Conservation (phyloP, 2,329 filamentous ascomycete genomes). For the Alternaria dauci region DNA sequence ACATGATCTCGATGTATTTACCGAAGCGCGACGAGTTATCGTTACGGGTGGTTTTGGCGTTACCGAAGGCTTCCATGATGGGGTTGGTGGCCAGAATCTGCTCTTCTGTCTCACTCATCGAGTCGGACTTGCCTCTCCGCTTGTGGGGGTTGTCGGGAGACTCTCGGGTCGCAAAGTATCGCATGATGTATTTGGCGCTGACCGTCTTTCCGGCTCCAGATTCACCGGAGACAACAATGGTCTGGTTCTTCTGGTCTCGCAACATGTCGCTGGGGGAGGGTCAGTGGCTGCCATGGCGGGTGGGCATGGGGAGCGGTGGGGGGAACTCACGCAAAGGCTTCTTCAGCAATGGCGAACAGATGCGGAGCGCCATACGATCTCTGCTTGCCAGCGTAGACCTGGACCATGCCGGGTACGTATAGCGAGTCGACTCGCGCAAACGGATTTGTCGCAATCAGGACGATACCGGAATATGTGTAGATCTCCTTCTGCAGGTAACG, state of each 20-base stretch:
- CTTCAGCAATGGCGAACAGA: conserved; percentile 97
- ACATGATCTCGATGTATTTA: conserved; percentile 99
- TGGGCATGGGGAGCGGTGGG: not conserved
- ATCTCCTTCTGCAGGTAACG: conserved; percentile 99
- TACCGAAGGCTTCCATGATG: conserved; percentile 99
- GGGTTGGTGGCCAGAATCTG: conserved; percentile 98
- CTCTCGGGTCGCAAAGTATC: conserved; percentile 98
- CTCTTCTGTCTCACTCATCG: conserved; percentile 98
- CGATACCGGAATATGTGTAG: conserved; percentile 99
- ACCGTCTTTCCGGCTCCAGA: conserved; percentile 99
- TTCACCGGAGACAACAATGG: conserved; percentile 98
- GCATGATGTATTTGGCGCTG: conserved; percentile 99
- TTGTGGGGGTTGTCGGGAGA: conserved; percentile 85
- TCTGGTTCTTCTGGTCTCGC: conserved; percentile 94
- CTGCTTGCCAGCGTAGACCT: conserved; percentile 97
- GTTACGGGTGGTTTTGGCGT: conserved; percentile 99
- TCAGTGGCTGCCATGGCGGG: conserved; percentile 23
- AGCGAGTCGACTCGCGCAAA: conserved; percentile 97
- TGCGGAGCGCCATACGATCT: conserved; percentile 96
- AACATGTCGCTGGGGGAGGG: conserved; percentile 80
- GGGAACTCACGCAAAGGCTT: conserved; percentile 85
- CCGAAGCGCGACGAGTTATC: conserved; percentile 99
- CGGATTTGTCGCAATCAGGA: conserved; percentile 97
- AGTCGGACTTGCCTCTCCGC: conserved; percentile 76
- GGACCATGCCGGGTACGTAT: conserved; percentile 99